Conservation (phyloP, 1,284 basidiomycete species). For the Porogramme epimiltina region DNA sequence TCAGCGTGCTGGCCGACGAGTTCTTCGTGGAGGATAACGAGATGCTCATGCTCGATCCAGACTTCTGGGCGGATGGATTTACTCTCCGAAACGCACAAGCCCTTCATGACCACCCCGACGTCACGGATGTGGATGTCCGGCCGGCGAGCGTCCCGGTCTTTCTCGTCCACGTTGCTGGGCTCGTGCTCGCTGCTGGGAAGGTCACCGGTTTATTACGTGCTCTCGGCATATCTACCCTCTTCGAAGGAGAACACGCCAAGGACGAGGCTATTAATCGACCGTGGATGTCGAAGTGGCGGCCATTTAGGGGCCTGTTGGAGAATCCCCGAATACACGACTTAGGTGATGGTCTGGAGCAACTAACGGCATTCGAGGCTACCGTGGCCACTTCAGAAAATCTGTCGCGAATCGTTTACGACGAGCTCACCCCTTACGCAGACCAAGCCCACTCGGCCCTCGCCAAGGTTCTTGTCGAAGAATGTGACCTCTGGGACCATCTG, state of each 20-base stretch:
- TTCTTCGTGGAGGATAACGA: conserved; percentile 81
- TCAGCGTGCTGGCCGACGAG: conserved; percentile 59
- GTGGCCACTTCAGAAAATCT: conserved; percentile 56
- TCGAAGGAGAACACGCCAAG: conserved; percentile 15
- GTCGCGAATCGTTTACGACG: conserved; percentile 63
- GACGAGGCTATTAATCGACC: not conserved
- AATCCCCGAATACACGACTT: not conserved
- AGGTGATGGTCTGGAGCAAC: not conserved
- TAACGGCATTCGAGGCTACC: conserved; percentile 5
- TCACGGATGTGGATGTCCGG: conserved; percentile 9
- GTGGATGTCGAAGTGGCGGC: conserved; percentile 36
- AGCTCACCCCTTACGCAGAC: conserved; percentile 61
- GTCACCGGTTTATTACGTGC: conserved; percentile 71
- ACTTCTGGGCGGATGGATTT: conserved; percentile 83
- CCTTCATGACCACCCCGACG: conserved; percentile 22
- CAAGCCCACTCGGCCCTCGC: conserved; percentile 58
- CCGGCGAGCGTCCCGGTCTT: conserved; percentile 58
- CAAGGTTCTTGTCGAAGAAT: conserved; percentile 67
- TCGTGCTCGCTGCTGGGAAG: conserved; percentile 75
- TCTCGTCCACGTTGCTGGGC: conserved; percentile 56
- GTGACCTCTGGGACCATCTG: conserved; percentile 72
- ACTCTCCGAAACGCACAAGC: conserved; percentile 46
- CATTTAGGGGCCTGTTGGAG: conserved; percentile 23
- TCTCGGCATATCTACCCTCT: conserved; percentile 34
- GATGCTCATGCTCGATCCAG: conserved; percentile 64